Evolutionary conservation across 2,329 filamentous ascomycete species (phyloP), one percentile per base, ranked within the genome.

Genomic region (Ascochyta viciae-villosae): DNA sequence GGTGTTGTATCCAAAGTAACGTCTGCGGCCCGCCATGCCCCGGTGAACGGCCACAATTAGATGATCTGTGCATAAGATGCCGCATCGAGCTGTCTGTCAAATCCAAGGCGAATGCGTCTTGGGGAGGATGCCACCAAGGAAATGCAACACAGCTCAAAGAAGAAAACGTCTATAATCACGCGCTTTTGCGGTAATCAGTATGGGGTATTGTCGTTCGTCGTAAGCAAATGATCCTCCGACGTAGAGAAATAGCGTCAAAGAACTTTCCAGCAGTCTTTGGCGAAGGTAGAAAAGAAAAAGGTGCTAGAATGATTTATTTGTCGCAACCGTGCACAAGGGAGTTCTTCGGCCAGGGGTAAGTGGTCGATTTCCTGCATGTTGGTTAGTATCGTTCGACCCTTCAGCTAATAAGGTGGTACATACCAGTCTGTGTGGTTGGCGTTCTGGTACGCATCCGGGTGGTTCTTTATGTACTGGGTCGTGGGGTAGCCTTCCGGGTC

Each of bases 401-500:
- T 6, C 13, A 9, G 22, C 19, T 39, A 19, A 19, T 26, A 45
- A 13, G 19, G 5, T 13, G 2, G 6, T 13, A 72, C 80, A 66
- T 81, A 86, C 86, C 87, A 89, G 50, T 76, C 74, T 8, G 88
- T 90, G 57, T 86, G 66, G 65, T 91, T 90, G 26, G 80, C 77
- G 67, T 89, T 89, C 50, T 77, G 76, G 66, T 90, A 91, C 3
- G 85, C 81, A 52, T 82, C 79, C 1, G 81, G 79, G 66, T 91
- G 88, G 1, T 81, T 76, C 44, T 77, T 77, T 69, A 91, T 91
- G 71, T 91, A 91, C 1, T 81, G 68, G 0, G 88, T 90, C 0
- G 88, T 91, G 51, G 83, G 82, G 67, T 87, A 90, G 0, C 84
- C 87, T 0, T 80, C 78, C 3, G 88, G 88, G 74, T 91, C 88